Percentiles rank a stretch among this genome's conserved stretches.
Evolutionary conservation across 345 rosid species (phyloP).

Genomic region (Aquilaria malaccensis): DNA sequence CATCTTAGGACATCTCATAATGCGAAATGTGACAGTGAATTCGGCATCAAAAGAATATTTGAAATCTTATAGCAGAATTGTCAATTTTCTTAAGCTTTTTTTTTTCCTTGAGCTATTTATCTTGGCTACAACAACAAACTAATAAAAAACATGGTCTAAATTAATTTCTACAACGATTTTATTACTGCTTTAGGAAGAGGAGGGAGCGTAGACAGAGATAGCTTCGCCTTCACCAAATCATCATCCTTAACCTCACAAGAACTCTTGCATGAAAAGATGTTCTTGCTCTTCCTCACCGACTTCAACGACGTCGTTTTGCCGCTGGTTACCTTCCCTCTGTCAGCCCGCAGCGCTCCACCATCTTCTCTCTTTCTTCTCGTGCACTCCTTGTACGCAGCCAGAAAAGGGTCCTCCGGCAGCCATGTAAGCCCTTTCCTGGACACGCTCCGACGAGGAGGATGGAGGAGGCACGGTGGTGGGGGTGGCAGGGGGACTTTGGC

Average conservation of each 20-base stretch:
- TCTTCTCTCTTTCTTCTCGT: slow-evolving; percentile 22
- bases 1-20: no score
- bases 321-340: slow-evolving; percentile 2
- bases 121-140: no score
- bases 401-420: slow-evolving; percentile 54
- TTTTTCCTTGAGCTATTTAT: no score
- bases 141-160: no score
- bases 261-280: slow-evolving; percentile 44
- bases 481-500: slow-evolving; percentile 33
- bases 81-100: no score
- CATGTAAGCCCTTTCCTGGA: slow-evolving; percentile 34
- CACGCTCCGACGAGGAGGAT: slow-evolving; percentile 18
- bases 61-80: no score
- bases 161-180: neutral
- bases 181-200: slow-evolving; percentile 25
- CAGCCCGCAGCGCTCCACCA: neutral
- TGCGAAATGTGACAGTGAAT: no score
- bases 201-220: slow-evolving; percentile 28
- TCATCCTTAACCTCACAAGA: slow-evolving; percentile 43
- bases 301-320: slow-evolving; percentile 12
- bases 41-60: no score
- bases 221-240: slow-evolving; percentile 17
- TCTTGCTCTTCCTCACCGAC: slow-evolving; percentile 20
- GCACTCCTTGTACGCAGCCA: slow-evolving; percentile 62
- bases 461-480: slow-evolving; percentile 33